These are phyloP conservation scores for Silene latifolia DNA, from an alignment of 148 eudicot genomes.

Conservation along the genomic window DNA sequence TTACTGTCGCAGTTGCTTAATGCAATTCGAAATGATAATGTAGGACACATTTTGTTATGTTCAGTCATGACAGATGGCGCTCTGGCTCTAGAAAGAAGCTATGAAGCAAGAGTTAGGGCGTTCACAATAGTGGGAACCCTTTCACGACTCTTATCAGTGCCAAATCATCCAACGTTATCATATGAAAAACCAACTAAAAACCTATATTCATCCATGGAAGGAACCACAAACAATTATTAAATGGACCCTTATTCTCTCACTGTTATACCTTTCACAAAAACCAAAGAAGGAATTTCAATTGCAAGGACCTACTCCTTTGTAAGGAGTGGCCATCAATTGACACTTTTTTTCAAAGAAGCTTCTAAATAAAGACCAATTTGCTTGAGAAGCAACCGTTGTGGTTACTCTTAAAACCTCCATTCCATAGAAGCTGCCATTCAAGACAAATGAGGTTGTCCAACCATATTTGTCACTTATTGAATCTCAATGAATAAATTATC, in stretches of 20 bases:
- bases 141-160: too few species aligned
- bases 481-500: background rate
- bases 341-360: background rate
- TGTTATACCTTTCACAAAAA: too few species aligned
- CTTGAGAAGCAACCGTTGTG: background rate
- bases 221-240: background rate
- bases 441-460: background rate
- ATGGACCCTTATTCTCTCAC: background rate
- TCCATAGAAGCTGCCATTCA: background rate
- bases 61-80: background rate
- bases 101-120: background rate
- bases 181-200: background rate
- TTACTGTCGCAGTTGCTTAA: too few species aligned
- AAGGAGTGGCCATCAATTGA: background rate
- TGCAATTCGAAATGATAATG: too few species aligned
- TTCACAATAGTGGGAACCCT: background rate
- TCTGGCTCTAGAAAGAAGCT: background rate
- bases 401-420: background rate
- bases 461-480: background rate
- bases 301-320: background rate
- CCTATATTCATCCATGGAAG: background rate
- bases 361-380: background rate
- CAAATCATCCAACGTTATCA: background rate
- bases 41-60: too few species aligned
- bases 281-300: background rate